Conservation (phyloP, 192 early-diverging fungal species). For the Linnemannia zychae region DNA sequence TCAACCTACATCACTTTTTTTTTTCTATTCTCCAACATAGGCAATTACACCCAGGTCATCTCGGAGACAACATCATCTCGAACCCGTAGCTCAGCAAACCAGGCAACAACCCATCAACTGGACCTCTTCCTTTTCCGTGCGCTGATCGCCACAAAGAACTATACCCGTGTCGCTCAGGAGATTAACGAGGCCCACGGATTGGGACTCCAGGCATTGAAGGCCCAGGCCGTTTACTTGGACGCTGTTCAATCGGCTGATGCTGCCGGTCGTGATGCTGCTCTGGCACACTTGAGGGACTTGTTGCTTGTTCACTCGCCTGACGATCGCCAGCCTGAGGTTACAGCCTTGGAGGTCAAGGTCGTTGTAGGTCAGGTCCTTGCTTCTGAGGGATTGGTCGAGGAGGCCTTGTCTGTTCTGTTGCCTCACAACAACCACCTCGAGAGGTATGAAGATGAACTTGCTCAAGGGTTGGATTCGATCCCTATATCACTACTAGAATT, state of each 20-base stretch:
- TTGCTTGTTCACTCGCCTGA: constrained; percentile 68
- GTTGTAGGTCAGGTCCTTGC: constrained; percentile 75
- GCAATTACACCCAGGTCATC: constrained; percentile 33
- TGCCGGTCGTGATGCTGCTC: constrained; percentile 56
- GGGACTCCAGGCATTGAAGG: constrained; percentile 75
- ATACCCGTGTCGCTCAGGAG: constrained; percentile 76
- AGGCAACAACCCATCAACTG: constrained; percentile 64
- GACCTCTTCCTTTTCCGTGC: constrained; percentile 84
- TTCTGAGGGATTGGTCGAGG: constrained; percentile 72
- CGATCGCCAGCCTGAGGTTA: constrained; percentile 52
- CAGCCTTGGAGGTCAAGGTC: constrained; percentile 67
- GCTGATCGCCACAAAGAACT: constrained; percentile 83
- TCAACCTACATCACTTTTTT: not conserved
- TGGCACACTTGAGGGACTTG: constrained; percentile 61
- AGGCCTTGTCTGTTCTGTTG: constrained; percentile 79
- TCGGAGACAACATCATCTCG: constrained; percentile 58
- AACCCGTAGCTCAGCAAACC: constrained; percentile 78
- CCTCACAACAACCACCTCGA: constrained; percentile 83
- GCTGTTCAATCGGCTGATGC: constrained; percentile 60
- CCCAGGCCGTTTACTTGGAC: constrained; percentile 73
- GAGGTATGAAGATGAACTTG: constrained; percentile 67
- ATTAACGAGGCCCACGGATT: constrained; percentile 64
- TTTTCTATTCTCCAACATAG: constrained; percentile 4
- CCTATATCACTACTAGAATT: not conserved
- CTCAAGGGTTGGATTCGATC: too few relatives aligned